Percentiles rank a stretch among this genome's conserved stretches.
Evolutionary conservation across 1,139 yeast species (phyloP).

Genomic region (Blastobotrys raffinosifermentans): DNA sequence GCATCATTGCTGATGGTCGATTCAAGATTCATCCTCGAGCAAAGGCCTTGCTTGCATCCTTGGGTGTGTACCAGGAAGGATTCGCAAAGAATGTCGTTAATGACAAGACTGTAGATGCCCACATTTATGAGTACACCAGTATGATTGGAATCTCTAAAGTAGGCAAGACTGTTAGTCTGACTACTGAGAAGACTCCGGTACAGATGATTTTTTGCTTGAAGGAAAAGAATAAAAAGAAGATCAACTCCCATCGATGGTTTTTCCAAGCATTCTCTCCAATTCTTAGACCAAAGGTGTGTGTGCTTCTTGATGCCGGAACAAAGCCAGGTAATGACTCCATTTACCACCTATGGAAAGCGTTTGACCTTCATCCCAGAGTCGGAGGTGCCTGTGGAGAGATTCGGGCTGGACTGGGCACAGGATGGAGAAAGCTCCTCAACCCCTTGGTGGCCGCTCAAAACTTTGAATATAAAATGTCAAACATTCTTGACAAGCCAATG

Average conservation of each 20-base stretch:
- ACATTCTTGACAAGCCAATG: constrained; percentile 76
- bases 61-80: constrained; percentile 78
- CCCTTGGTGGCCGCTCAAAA: constrained; percentile 83
- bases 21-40: constrained; percentile 61
- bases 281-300: constrained; percentile 62
- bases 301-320: constrained; percentile 76
- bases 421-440: constrained; percentile 49
- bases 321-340: constrained; percentile 68
- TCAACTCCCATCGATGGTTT: constrained; percentile 82
- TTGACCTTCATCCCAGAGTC: constrained; percentile 59
- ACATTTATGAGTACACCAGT: constrained; percentile 74
- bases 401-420: constrained; percentile 59
- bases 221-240: constrained; percentile 68
- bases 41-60: constrained; percentile 57
- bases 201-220: constrained; percentile 73
- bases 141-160: constrained; percentile 67
- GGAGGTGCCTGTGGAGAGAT: constrained; percentile 91
- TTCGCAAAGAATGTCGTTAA: constrained; percentile 74
- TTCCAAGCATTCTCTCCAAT: constrained; percentile 74
- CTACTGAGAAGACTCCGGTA: constrained; percentile 59
- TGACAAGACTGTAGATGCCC: constrained; percentile 62
- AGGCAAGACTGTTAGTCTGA: constrained; percentile 48
- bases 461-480: constrained; percentile 78
- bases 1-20: constrained; percentile 75
- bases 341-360: constrained; percentile 69